Base-by-base conservation (phyloP, 768 basidiomycete genomes). In the Trametes elegans region DNA sequence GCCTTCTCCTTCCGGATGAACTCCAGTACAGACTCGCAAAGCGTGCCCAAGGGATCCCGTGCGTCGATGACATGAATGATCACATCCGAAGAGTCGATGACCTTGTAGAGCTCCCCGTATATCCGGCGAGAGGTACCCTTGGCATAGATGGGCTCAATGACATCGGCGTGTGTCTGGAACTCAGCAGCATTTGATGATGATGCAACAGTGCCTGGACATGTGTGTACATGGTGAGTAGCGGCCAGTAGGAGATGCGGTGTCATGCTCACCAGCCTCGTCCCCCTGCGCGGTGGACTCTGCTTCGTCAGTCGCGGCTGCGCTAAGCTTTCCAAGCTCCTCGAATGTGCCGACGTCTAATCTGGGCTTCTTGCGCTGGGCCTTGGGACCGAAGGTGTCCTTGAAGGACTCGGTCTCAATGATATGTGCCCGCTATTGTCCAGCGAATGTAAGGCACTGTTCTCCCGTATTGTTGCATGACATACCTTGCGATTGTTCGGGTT, bases 61-160 rank as follows among this genome's bases (percentile, higher is more conserved):
- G 96, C 95, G 71, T 99, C 96, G 57, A 99, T 76, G 46, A 99
- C 83, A 68, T 99, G 96, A 29, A 99, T 79, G 54, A 99, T 81
- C 36, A 98, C 93, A 67, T 99, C 96, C 7, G 93, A 96, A 2
- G 96, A 99, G 70, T 99, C 97, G 66, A 99, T 93, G 61, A 99
- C 96, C 71, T 99, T 99, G 81, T 99, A 98, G 7, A 98, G 76
- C 70, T 99, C 96, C 55, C 94, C 95, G 72, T 97, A 98, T 57
- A 99, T 99, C 19, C 96, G 86, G 31, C 89, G 80, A 10, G 93
- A 96, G 1, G 95, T 98, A 32, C 96, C 96, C 71, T 98, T 98
- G 46, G 88, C 83, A 65, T 93, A 97, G 54, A 96, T 93, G 9
- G 94, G 93, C 63, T 96, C 94, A 63, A 87, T 85, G 64, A 82